phyloP scores from a whole-genome alignment of 768 basidiomycete species.

The Tulasnella sp. region DNA sequence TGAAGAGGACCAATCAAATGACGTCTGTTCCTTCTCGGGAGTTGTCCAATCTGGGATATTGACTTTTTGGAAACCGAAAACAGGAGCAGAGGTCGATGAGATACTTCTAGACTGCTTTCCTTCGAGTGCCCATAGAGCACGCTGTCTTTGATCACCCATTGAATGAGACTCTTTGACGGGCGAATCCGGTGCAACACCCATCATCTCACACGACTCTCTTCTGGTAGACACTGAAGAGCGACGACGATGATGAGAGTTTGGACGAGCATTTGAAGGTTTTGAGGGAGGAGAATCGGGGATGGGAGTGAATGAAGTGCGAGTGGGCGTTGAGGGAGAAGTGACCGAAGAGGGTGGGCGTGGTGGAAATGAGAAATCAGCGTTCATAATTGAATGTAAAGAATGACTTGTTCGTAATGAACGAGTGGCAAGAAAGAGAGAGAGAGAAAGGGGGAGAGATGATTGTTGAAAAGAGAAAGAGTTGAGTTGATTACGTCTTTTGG shows the following conservation, averaged over 20 bases:
- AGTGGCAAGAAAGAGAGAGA: constrained; percentile 3
- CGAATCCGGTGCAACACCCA: constrained; percentile 59
- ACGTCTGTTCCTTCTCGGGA: constrained; percentile 41
- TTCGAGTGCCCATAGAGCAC: constrained; percentile 78
- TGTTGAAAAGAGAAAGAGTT: neutral
- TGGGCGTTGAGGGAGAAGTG: constrained; percentile 3
- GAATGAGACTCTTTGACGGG: constrained; percentile 47
- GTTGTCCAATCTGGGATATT: constrained; percentile 68
- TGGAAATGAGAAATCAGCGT: no score
- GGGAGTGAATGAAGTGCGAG: neutral
- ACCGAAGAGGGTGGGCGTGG: constrained; percentile 1
- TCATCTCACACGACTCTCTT: constrained; percentile 78
- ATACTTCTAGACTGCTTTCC: constrained; percentile 47
- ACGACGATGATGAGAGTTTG: constrained; percentile 51
- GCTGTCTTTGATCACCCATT: constrained; percentile 64
- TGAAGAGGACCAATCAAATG: constrained; percentile 41
- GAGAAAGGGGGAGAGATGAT: constrained; percentile 3
- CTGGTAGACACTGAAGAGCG: constrained; percentile 82
- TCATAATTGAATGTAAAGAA: no score
- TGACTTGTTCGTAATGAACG: no score
- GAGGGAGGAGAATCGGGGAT: neutral
- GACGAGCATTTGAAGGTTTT: constrained; percentile 2
- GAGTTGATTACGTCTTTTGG: no score
- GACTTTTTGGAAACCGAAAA: constrained; percentile 45
- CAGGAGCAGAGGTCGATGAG: constrained; percentile 36